Conservation (phyloP, 352 stramenopile species). For the Phytophthora agathidicida region DNA sequence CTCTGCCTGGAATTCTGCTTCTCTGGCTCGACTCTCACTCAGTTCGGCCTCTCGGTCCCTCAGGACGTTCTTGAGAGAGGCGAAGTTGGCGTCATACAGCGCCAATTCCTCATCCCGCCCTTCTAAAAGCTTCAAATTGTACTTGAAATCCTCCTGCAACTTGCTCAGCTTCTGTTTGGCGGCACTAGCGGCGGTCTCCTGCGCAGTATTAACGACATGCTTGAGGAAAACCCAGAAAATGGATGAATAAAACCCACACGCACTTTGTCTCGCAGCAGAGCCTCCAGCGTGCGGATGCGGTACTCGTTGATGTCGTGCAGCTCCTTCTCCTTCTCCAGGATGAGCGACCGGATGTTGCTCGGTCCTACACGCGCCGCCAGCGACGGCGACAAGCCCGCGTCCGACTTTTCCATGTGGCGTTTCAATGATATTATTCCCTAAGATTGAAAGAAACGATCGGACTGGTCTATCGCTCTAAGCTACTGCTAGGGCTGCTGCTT, state of each 20-base stretch:
- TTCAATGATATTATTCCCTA: no score
- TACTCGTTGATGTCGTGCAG: constrained; percentile 94
- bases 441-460: no score
- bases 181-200: constrained; percentile 46
- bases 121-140: constrained; percentile 92
- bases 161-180: constrained; percentile 86
- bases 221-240: constrained; percentile 4
- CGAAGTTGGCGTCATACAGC: constrained; percentile 89
- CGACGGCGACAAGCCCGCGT: constrained; percentile 14
- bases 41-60: constrained; percentile 74
- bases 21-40: constrained; percentile 66
- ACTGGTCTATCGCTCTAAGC: no score
- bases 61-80: constrained; percentile 73
- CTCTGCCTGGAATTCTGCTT: constrained; percentile 59
- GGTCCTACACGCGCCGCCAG: constrained; percentile 43
- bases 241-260: constrained; percentile 1
- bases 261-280: constrained; percentile 80
- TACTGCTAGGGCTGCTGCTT: no score
- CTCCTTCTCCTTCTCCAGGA: constrained; percentile 91
- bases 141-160: constrained; percentile 93
- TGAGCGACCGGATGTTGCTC: constrained; percentile 84
- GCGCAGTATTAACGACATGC: background rate
- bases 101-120: constrained; percentile 90
- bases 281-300: constrained; percentile 82
- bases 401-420: no score